Evolutionary conservation across 345 rosid species (phyloP).

Genomic region (Dipteronia dyeriana): DNA sequence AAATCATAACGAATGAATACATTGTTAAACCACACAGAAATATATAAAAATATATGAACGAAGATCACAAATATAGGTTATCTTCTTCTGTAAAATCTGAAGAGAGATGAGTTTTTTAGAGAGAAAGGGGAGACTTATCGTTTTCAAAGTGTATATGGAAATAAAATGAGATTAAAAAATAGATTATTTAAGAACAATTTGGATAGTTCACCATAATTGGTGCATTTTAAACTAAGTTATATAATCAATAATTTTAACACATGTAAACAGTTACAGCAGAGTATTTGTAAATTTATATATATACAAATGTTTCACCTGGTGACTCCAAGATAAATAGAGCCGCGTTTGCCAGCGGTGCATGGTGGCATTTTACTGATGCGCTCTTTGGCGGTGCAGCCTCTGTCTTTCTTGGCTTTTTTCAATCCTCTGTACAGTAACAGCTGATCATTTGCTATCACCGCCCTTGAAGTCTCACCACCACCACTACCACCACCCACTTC

Average conservation of each 20-base stretch:
- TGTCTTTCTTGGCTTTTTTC: constrained; percentile 94
- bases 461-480: constrained; percentile 66
- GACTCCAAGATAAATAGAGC: constrained; percentile 98
- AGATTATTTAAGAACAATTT: too few relatives aligned
- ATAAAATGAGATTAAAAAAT: too few relatives aligned
- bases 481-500: constrained; percentile 46
- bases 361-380: constrained; percentile 99
- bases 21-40: too few relatives aligned
- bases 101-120: too few relatives aligned
- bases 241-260: neutral
- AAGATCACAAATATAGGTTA: too few relatives aligned
- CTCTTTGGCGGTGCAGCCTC: constrained; percentile 97
- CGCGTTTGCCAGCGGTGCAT: constrained; percentile 96
- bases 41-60: too few relatives aligned
- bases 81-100: too few relatives aligned
- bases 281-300: neutral
- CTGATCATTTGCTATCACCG: constrained; percentile 78
- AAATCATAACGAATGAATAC: too few relatives aligned
- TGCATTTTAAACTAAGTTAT: too few relatives aligned
- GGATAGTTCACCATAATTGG: too few relatives aligned
- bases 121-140: too few relatives aligned
- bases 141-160: too few relatives aligned
- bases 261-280: neutral
- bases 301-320: constrained; percentile 56
- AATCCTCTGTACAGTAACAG: constrained; percentile 70